Conservation (phyloP, 1,284 basidiomycete genomes). For the Tilletia walkeri region DNA sequence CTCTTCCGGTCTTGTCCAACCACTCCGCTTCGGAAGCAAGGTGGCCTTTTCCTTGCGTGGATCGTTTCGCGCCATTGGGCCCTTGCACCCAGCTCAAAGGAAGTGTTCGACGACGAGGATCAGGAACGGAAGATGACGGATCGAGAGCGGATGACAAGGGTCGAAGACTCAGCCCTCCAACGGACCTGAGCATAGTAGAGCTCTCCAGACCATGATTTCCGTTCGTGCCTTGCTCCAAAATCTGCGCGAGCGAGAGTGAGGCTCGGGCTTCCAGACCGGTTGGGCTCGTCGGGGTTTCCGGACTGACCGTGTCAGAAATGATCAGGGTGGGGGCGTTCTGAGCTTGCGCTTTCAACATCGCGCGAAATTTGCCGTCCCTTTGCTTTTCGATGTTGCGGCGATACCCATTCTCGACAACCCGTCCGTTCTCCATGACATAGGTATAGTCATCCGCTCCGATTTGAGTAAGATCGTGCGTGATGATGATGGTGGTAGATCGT, state of each 20-base stretch:
- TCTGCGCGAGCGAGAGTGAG: background rate
- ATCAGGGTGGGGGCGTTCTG: slow-evolving; percentile 14
- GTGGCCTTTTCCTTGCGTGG: no score
- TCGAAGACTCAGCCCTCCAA: background rate
- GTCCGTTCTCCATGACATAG: slow-evolving; percentile 81
- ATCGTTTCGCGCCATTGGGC: no score
- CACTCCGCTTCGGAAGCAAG: background rate
- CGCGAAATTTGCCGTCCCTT: slow-evolving; percentile 56
- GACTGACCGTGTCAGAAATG: background rate
- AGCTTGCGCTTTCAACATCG: background rate
- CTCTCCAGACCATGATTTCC: background rate
- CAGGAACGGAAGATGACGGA: no score
- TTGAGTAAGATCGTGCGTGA: slow-evolving; percentile 90
- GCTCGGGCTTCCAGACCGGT: slow-evolving; percentile 25
- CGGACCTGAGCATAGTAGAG: background rate
- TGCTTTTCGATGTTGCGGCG: slow-evolving; percentile 68
- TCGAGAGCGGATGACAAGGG: background rate
- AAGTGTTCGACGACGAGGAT: no score
- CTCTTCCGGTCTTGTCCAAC: background rate
- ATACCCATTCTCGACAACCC: slow-evolving; percentile 84
- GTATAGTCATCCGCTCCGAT: slow-evolving; percentile 78
- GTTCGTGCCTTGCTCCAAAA: background rate
- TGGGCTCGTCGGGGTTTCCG: slow-evolving; percentile 19
- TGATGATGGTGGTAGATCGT: slow-evolving; percentile 87
- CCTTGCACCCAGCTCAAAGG: no score